These are phyloP conservation scores for Xerophyta viscosa DNA, from an alignment of 106 monocot species.

Conservation along the genomic window DNA sequence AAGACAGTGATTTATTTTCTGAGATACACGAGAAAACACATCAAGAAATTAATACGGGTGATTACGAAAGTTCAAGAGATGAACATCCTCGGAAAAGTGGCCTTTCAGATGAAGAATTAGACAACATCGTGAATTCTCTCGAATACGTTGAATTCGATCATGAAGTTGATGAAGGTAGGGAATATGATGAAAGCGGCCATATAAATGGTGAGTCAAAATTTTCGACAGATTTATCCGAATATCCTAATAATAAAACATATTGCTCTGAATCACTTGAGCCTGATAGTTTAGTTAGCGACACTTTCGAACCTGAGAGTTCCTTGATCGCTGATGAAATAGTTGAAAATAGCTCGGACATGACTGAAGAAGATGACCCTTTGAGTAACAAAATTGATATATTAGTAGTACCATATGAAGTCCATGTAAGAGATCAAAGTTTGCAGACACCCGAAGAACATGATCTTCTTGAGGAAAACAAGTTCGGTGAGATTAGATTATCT, in stretches of 20 bases:
- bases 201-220: too few relatives aligned
- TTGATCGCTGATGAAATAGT: background rate
- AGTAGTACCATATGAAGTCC: background rate
- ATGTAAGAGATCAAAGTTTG: background rate
- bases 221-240: too few relatives aligned
- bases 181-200: too few relatives aligned
- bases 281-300: too few relatives aligned
- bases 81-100: constrained; percentile 26
- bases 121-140: constrained; percentile 19
- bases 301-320: background rate
- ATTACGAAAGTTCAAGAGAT: background rate
- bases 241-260: too few relatives aligned
- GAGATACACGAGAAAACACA: constrained; percentile 37
- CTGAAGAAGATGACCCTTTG: background rate
- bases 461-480: background rate
- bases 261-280: too few relatives aligned
- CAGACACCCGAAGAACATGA: background rate
- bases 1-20: constrained; percentile 41
- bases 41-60: background rate
- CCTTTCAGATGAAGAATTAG: constrained; percentile 31
- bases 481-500: too few relatives aligned
- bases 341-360: background rate
- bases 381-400: background rate
- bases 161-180: background rate
- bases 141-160: constrained; percentile 18